A percentile compares a stretch with the other conserved stretches of the same genome.
Conservation (phyloP, 371 early-diverging fungal species). For the Actinomucor elegans region DNA sequence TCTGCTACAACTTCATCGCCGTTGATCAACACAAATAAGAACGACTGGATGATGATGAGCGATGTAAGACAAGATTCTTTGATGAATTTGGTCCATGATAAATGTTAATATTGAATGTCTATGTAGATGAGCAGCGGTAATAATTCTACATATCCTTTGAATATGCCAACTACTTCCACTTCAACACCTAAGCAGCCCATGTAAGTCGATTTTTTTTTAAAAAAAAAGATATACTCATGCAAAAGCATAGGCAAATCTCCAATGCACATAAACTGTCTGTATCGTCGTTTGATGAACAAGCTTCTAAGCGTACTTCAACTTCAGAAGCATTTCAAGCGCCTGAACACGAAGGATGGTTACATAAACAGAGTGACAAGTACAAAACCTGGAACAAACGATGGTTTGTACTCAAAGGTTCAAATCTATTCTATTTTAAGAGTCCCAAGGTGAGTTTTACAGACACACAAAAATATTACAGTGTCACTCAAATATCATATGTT, state of each 20-base stretch:
- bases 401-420: conserved; percentile 66
- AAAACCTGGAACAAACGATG: conserved; percentile 70
- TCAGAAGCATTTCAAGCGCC: conserved; percentile 37
- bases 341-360: conserved; percentile 62
- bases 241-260: conserved; percentile 1
- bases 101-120: no score
- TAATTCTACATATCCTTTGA: background rate
- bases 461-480: background rate
- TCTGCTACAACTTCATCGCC: background rate
- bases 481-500: background rate
- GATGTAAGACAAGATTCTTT: background rate
- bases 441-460: conserved; percentile 39
- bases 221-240: background rate
- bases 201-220: conserved; percentile 2
- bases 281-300: conserved; percentile 25
- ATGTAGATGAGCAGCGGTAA: background rate
- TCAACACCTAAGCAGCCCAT: conserved; percentile 15
- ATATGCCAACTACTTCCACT: conserved; percentile 5
- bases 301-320: conserved; percentile 3
- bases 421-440: conserved; percentile 64
- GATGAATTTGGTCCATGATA: no score
- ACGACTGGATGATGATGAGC: conserved; percentile 3
- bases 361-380: conserved; percentile 67
- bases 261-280: conserved; percentile 31
- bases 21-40: background rate